Evolutionary conservation across 805 yeast genomes (phyloP).

Genomic region (Wickerhamomyces strasburgensis): DNA sequence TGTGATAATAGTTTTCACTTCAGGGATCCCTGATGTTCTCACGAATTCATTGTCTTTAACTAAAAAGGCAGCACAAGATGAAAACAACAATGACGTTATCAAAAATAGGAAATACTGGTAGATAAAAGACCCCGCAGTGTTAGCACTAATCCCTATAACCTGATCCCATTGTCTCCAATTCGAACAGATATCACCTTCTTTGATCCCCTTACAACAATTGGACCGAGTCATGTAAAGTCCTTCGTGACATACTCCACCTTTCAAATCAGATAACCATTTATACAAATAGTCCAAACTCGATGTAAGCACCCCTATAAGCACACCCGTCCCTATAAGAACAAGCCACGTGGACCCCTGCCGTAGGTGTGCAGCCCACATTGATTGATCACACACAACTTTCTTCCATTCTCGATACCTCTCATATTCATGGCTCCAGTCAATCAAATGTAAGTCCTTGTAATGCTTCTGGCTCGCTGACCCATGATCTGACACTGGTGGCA

Average conservation of each 20-base stretch:
- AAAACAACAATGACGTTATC: conserved; percentile 34
- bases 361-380: conserved; percentile 6
- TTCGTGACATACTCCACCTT: conserved; percentile 45
- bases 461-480: conserved; percentile 8
- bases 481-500: conserved; percentile 3
- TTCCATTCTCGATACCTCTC: conserved; percentile 12
- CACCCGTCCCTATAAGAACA: conserved; percentile 39
- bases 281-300: conserved; percentile 45
- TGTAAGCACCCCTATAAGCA: conserved; percentile 44
- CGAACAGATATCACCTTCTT: conserved; percentile 29
- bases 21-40: conserved; percentile 65
- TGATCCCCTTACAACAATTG: conserved; percentile 27
- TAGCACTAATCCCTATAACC: conserved; percentile 19
- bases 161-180: conserved; percentile 31
- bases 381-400: not conserved
- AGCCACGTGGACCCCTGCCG: conserved; percentile 37
- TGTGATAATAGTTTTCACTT: conserved; percentile 59
- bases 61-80: conserved; percentile 31
- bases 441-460: conserved; percentile 38
- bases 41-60: conserved; percentile 33
- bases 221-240: conserved; percentile 25
- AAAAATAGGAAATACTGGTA: conserved; percentile 34
- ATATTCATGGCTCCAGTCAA: conserved; percentile 52
- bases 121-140: conserved; percentile 26
- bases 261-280: conserved; percentile 46